Percentiles rank a stretch among this genome's conserved stretches.
These are phyloP conservation scores for Pseudopithomyces chartarum DNA, from an alignment of 2,329 filamentous ascomycete species.

Conservation along the genomic window DNA sequence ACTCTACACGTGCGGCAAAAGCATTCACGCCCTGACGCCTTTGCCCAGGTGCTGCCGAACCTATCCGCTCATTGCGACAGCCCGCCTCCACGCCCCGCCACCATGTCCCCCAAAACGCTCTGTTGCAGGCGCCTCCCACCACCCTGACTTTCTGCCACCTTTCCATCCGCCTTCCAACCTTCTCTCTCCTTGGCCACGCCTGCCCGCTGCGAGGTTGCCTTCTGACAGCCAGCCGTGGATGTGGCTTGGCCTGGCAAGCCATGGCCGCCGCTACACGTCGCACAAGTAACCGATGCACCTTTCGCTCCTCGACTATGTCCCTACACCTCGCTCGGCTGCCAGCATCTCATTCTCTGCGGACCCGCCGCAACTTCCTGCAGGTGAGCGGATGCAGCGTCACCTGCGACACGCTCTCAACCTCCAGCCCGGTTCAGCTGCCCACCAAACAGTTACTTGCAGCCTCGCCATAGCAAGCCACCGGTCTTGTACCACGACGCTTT, in stretches of 20 bases:
- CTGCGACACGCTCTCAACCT: conserved; percentile 25
- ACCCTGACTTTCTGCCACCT: conserved; percentile 28
- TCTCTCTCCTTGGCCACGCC: background rate
- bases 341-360: conserved; percentile 21
- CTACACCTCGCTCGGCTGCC: conserved; percentile 8
- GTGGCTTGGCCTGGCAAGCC: conserved; percentile 9
- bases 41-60: background rate
- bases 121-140: conserved; percentile 36
- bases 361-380: conserved; percentile 25
- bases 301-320: background rate
- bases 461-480: conserved; percentile 32
- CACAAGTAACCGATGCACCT: conserved; percentile 12
- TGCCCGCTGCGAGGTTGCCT: no score
- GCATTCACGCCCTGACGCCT: background rate
- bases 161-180: conserved; percentile 20
- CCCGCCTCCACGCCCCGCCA: conserved; percentile 25
- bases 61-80: background rate
- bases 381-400: conserved; percentile 23
- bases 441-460: conserved; percentile 35
- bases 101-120: conserved; percentile 34
- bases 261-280: conserved; percentile 10
- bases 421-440: conserved; percentile 34
- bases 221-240: conserved; percentile 15
- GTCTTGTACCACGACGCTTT: conserved; percentile 25
- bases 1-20: background rate